Base-by-base conservation (phyloP, 2,329 filamentous ascomycete genomes). In the Fusarium nematophilum region DNA sequence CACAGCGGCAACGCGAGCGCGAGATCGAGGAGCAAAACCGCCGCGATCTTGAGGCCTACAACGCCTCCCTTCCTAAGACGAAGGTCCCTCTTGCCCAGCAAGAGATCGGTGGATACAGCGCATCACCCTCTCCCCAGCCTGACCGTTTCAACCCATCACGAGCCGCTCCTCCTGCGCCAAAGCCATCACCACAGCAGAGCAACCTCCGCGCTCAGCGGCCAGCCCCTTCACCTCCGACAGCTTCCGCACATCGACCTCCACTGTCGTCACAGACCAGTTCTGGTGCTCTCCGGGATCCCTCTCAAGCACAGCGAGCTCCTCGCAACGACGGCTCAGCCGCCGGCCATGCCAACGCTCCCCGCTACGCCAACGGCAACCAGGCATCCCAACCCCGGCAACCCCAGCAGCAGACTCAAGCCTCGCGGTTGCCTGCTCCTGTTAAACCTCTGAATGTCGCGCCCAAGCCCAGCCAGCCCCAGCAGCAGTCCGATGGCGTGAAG, bases 61-160 rank as follows among this genome's bases (percentile, higher is more conserved):
- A 98, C 74, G 90, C 92, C 29, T 92, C 91, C 18, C 79, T 97
- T 56, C 94, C 93, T 26, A 90, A 96, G 80, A 88, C 84, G 61
- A 92, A 91, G 72, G 79, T 88, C 9, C 91, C 92, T 3, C 71
- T 95, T 64, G 93, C 93, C 26, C 92, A 98, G 74, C 93, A 97
- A 76, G 95, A 98, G 75, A 79, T 98, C 65, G 92, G 91, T 59
- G 83, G 86, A 31, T 81, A 83, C 58, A 78, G 81, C 37, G 57
- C 54, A 37, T 57, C 65, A 21, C 50, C 59, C 11, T 66, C 80
- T 15, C 73, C 83, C 11, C 72, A 78, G 26, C 75, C 81, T n/a
- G 86, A 88, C 67, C 86, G 92, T 59, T 98, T 93, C 76, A 97
- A 96, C 73, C 93, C 94, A 4, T 88, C 87, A 47, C 86, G 94